Evolutionary conservation across 352 stramenopile species (phyloP).

Genomic region (Globisporangium nunn): DNA sequence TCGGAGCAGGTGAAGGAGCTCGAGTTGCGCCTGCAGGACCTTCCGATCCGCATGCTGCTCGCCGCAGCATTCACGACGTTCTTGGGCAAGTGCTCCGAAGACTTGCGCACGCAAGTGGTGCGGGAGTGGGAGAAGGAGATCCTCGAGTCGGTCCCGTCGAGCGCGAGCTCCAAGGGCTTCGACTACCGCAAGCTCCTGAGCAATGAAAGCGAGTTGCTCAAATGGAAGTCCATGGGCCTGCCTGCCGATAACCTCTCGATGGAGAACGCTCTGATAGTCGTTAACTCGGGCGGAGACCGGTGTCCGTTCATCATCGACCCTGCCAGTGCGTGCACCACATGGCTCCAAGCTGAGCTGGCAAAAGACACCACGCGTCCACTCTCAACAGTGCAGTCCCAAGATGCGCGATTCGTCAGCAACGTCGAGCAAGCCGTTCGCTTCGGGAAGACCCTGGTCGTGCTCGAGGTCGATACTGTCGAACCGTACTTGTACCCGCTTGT

Average conservation of each 20-base stretch:
- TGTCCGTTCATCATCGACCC: constrained; percentile 95
- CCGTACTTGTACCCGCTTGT: constrained; percentile 91
- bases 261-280: constrained; percentile 92
- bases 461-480: constrained; percentile 90
- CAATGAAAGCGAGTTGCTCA: constrained; percentile 89
- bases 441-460: constrained; percentile 92
- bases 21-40: constrained; percentile 55
- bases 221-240: constrained; percentile 91
- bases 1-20: constrained; percentile 87
- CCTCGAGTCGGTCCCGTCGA: constrained; percentile 18
- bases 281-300: constrained; percentile 57
- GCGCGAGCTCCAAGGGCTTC: constrained; percentile 31
- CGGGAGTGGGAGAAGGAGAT: constrained; percentile 78
- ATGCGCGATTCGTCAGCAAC: constrained; percentile 85
- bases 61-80: constrained; percentile 92
- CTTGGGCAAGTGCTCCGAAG: constrained; percentile 88
- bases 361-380: constrained; percentile 81
- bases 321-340: constrained; percentile 78
- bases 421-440: constrained; percentile 95
- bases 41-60: constrained; percentile 89
- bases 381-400: constrained; percentile 82
- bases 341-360: constrained; percentile 87
- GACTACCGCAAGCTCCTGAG: constrained; percentile 87
- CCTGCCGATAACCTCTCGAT: constrained; percentile 90
- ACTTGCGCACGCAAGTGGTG: constrained; percentile 68